These are phyloP conservation scores for Nitzschia sp. DNA, from an alignment of 108 stramenopile genomes.

Conservation along the genomic window DNA sequence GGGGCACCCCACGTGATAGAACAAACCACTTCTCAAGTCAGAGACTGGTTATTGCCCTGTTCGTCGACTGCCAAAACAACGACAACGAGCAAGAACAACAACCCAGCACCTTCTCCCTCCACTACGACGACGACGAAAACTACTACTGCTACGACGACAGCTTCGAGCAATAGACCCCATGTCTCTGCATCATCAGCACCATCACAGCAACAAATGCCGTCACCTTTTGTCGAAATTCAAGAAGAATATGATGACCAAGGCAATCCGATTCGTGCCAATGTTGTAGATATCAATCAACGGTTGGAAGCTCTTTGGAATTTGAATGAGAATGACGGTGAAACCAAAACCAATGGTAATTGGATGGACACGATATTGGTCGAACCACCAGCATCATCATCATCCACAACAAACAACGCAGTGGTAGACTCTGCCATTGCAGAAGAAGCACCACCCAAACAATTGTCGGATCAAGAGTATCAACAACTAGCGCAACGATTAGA, in stretches of 20 bases:
- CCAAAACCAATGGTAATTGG: background rate
- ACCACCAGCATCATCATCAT: background rate
- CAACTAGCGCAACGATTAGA: conserved; percentile 33
- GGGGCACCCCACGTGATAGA: conserved; percentile 1
- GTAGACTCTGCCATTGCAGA: no score
- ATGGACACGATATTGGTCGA: background rate
- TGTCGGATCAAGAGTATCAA: conserved; percentile 29
- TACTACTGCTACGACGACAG: background rate
- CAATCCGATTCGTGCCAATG: conserved; percentile 37
- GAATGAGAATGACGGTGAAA: conserved; percentile 9
- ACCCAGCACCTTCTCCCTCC: background rate
- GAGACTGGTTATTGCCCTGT: conserved; percentile 4
- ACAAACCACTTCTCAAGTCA: background rate
- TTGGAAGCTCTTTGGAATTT: conserved; percentile 31
- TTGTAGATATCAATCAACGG: conserved; percentile 43
- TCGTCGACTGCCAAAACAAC: background rate
- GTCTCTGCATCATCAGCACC: background rate
- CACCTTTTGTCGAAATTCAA: conserved; percentile 54
- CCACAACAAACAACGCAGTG: no score
- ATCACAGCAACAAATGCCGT: no score
- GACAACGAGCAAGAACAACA: conserved; percentile 1
- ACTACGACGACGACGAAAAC: background rate
- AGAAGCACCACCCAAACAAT: conserved; percentile 4
- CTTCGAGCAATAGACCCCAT: background rate
- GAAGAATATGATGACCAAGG: conserved; percentile 54